Base-by-base conservation (phyloP, 805 yeast genomes). In the Ogataea haglerorum region DNA sequence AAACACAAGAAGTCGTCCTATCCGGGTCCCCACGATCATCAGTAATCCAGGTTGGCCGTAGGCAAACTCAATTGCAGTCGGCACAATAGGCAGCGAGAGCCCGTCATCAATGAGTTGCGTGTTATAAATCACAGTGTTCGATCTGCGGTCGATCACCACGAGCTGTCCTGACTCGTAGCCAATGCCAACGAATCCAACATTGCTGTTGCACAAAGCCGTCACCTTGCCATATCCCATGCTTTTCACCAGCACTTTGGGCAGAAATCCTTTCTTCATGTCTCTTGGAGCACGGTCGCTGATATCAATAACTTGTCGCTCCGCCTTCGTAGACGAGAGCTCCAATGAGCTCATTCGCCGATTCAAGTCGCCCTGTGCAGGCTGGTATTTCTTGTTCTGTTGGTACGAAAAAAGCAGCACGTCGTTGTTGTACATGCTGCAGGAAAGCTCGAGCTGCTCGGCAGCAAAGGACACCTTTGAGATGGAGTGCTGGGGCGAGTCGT, bases 161-260 rank as follows among this genome's bases (percentile, higher is more conserved):
- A 91, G 46, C 25, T 78, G 71, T n/a, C 98, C 97, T 10, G 80
- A 73, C 33, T 73, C 73, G 58, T 84, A 88, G 1, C 85, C 95
- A 30, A 86, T 68, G 0, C 85, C 93, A 7, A 84, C 85, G 65
- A 93, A 90, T 0, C 96, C 96, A 35, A 88, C 70, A 47, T 82
- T 75, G 45, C 90, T 81, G 59, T 85, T 75, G 40, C 74, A 70
- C 35, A 90, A 46, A 1, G 85, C 75, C 0, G 90, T 68, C 8
- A 85, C 80, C 4, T 57, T 57, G 0, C 80, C 78, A 36, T 61
- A 56, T 26, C 63, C 63, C 27, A 43, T 26, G 9, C 65, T 56
- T 13, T 73, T 71, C 29, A 70, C 65, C 13, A 80, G 49, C 2
- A 72, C 67, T 33, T 69, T 65, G 0, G 91, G 90, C 49, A 83